Evolutionary conservation across 352 stramenopile genomes (phyloP), one percentile per base, ranked within the genome.

Genomic region (Pythium aristosporum): DNA sequence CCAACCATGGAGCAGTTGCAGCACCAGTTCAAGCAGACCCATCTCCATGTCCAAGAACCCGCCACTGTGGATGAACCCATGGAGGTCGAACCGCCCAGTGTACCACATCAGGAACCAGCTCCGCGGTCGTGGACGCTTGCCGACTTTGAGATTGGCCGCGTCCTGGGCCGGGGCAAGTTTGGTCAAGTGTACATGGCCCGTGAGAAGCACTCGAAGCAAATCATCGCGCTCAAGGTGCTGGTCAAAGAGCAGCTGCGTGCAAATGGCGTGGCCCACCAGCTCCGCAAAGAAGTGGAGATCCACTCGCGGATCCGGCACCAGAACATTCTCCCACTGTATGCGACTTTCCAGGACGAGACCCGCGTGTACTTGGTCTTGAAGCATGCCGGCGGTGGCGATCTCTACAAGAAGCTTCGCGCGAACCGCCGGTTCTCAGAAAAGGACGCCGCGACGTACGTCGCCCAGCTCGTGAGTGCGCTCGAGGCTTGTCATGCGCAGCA

Each of bases 271-370:
- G 74, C 81, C 9, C 79, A 96, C 30, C 89, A 96, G 51, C 74
- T 98, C 2, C 69, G 77, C 39, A 91, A 96, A 53, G 92, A 98
- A 70, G 88, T 97, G 18, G 90, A 97, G 62, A 94, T 98, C 61
- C 92, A 98, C 61, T 94, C 80, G 28, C 84, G 85, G 5, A 94
- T 98, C 59, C 77, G 81, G 11, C 89, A 98, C 65, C 69, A 80
- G 52, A 89, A 96, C 67, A 96, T 97, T 41, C 61, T 98, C 36
- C 81, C 78, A 13, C 69, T 98, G 21, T 92, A 94, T 67, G 87
- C 82, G 15, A 91, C 79, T 7, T 95, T 95, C 64, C 85, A 95
- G 61, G 87, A 94, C 68, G 71, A 82, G 41, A 87, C 71, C 9
- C 80, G 81, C 63, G 84, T 94, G 5, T 98, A 96, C 58, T 57